phyloP scores from a whole-genome alignment of 805 yeast genomes.

The Ogataea thermomethanolica region DNA sequence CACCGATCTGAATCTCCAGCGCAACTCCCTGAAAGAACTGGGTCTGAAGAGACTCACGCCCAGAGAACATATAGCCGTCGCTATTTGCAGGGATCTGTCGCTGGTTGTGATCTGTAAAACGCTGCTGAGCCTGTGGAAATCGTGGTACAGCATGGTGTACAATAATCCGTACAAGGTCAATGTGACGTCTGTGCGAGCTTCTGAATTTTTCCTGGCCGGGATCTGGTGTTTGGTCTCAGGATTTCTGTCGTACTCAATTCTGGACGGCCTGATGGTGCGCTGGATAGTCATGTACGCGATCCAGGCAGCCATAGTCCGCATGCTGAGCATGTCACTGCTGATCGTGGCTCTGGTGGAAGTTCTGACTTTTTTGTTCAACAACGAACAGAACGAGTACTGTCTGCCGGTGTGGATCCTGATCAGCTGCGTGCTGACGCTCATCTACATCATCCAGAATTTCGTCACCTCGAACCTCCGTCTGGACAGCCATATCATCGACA shows the following conservation, averaged over 20 bases:
- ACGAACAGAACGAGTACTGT: constrained; percentile 56
- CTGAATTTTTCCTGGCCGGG: constrained; percentile 78
- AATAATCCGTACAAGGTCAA: constrained; percentile 22
- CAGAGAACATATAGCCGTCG: constrained; percentile 69
- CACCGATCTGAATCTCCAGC: constrained; percentile 26
- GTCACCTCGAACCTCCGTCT: constrained; percentile 72
- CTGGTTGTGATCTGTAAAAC: constrained; percentile 35
- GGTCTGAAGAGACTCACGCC: constrained; percentile 74
- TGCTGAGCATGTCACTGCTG: constrained; percentile 76
- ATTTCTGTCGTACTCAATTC: constrained; percentile 74
- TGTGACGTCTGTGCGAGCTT: constrained; percentile 58
- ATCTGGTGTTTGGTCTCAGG: constrained; percentile 93
- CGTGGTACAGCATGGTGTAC: constrained; percentile 26
- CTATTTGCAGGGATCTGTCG: constrained; percentile 76
- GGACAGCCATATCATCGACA: constrained; percentile 24
- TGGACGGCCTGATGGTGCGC: constrained; percentile 86
- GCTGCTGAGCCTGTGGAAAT: constrained; percentile 24
- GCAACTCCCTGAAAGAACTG: constrained; percentile 46
- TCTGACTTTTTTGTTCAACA: constrained; percentile 63
- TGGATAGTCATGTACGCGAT: constrained; percentile 92
- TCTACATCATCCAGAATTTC: constrained; percentile 82
- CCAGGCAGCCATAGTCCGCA: constrained; percentile 82
- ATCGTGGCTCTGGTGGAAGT: constrained; percentile 68
- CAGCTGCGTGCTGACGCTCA: constrained; percentile 76
- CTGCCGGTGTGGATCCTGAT: constrained; percentile 89